phyloP scores from a whole-genome alignment of 805 yeast species.

The Zygosaccharomyces kombuchaensis region DNA sequence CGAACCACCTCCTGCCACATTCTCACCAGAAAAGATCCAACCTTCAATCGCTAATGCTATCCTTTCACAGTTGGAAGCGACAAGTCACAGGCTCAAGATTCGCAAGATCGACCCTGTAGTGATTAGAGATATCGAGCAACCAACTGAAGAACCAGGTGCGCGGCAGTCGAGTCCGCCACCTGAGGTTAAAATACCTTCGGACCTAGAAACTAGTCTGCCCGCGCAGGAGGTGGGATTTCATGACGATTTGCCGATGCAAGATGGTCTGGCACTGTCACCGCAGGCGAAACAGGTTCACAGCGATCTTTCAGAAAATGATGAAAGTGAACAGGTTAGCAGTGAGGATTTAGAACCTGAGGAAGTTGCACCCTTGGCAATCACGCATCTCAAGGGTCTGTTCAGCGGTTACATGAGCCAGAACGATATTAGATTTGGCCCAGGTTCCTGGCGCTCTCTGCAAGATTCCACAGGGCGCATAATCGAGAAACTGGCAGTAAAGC shows the following conservation, averaged over 20 bases:
- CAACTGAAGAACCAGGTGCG: neutral
- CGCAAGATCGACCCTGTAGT: constrained; percentile 11
- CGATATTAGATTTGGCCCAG: constrained; percentile 7
- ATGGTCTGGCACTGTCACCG: neutral
- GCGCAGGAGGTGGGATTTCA: neutral
- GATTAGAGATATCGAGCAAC: constrained; percentile 3
- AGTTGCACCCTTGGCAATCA: constrained; percentile 8
- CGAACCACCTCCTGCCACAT: neutral
- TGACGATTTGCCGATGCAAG: neutral
- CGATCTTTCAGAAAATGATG: neutral
- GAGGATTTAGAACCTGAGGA: constrained; percentile 8
- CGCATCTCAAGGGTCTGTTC: constrained; percentile 7
- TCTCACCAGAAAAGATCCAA: neutral
- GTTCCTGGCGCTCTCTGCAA: constrained; percentile 19
- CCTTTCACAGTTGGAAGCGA: constrained; percentile 5
- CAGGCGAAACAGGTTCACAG: neutral
- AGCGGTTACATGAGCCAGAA: constrained; percentile 6
- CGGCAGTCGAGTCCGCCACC: neutral
- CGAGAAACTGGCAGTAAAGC: constrained; percentile 4
- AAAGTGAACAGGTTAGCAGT: neutral
- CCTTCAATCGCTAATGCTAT: constrained; percentile 1
- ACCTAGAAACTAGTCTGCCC: neutral
- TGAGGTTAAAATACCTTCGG: neutral
- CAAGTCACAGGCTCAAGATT: constrained; percentile 3
- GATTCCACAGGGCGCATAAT: constrained; percentile 11